Evolutionary conservation across 163 green algal species (phyloP).

Genomic region (Scenedesmus sp.): DNA sequence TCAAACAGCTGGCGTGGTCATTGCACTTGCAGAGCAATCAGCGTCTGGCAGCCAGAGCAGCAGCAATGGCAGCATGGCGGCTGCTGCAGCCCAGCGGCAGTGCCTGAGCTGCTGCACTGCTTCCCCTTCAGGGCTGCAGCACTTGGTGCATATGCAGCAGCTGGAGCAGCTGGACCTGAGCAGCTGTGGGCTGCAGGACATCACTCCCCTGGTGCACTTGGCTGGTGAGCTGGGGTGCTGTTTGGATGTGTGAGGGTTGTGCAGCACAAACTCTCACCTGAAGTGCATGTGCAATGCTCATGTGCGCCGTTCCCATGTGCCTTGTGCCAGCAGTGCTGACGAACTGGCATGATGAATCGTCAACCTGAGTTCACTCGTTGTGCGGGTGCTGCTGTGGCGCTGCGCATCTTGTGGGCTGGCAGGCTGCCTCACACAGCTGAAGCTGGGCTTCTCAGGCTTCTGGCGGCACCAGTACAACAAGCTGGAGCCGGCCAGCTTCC

Average conservation of each 20-base stretch:
- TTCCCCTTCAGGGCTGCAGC: not conserved
- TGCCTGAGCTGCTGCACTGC: not conserved
- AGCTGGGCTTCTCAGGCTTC: not conserved
- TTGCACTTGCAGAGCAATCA: not conserved
- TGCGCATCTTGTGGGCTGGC: not conserved
- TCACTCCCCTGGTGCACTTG: not conserved
- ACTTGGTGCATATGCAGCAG: not conserved
- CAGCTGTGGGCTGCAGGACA: not conserved
- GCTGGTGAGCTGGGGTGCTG: not conserved
- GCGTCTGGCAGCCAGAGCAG: not conserved
- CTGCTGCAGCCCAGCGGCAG: not conserved
- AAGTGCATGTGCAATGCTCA: too few relatives aligned
- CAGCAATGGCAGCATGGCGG: not conserved
- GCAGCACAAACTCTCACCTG: not conserved
- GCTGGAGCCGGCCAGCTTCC: not conserved
- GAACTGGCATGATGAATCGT: too few relatives aligned
- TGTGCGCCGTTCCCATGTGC: too few relatives aligned
- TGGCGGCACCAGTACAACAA: not conserved
- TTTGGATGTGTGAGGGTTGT: not conserved
- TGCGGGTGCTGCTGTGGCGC: not conserved
- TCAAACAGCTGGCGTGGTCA: not conserved
- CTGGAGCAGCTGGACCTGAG: not conserved
- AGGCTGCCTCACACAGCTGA: not conserved
- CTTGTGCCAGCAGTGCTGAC: too few relatives aligned
- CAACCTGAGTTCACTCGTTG: too few relatives aligned